Percentiles rank a stretch among this genome's conserved stretches.
Conservation (phyloP, 2,329 filamentous ascomycete species). For the Xylaria hypoxylon region DNA sequence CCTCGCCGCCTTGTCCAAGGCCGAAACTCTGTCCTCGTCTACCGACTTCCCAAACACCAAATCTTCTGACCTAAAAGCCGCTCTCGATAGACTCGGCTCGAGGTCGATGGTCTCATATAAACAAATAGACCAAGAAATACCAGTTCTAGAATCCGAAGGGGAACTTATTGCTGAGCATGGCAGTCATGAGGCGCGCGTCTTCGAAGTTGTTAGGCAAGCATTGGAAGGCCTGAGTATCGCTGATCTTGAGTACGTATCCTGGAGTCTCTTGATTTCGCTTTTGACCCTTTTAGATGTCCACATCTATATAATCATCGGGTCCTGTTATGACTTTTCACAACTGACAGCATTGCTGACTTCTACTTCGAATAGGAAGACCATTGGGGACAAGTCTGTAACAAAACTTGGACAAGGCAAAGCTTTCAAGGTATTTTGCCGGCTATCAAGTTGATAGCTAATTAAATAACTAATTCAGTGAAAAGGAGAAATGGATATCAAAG, state of each 20-base stretch:
- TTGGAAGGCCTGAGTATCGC: constrained; percentile 24
- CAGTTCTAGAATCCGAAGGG: no score
- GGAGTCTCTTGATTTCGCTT: neutral
- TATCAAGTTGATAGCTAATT: neutral
- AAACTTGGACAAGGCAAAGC: constrained; percentile 95
- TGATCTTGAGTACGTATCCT: constrained; percentile 27
- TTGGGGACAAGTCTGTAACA: constrained; percentile 78
- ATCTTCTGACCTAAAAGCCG: no score
- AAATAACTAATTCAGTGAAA: neutral
- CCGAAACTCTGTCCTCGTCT: no score
- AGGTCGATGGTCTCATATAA: no score
- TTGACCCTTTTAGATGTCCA: neutral
- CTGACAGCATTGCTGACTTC: neutral
- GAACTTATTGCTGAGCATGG: constrained; percentile 28
- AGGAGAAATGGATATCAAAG: constrained; percentile 73
- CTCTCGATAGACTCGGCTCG: no score
- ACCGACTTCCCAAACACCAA: no score
- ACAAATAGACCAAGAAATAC: no score
- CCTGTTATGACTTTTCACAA: neutral
- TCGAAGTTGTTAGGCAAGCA: constrained; percentile 25
- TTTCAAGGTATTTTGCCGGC: constrained; percentile 66
- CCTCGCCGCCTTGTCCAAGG: no score
- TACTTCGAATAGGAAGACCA: constrained; percentile 56
- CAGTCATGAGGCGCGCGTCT: constrained; percentile 34
- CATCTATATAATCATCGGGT: neutral